A percentile compares a stretch with the other conserved stretches of the same genome.
Evolutionary conservation across 2,329 filamentous ascomycete genomes (phyloP).

Genomic region (Pseudogymnoascus sp.): DNA sequence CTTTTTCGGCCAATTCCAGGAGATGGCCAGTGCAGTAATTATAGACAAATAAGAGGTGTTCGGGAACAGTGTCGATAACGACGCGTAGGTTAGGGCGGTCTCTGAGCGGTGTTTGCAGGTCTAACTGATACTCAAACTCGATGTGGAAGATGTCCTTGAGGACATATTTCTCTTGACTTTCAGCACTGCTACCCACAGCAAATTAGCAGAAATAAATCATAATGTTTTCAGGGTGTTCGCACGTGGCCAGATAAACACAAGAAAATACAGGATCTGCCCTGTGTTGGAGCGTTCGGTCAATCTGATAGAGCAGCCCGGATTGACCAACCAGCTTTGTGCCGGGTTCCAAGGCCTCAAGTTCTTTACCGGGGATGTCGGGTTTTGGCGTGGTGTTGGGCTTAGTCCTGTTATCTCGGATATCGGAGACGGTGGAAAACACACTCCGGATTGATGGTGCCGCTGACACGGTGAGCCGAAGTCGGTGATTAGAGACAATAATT

Average conservation of each 20-base stretch:
- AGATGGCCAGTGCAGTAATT: constrained; percentile 37
- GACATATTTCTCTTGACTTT: background rate
- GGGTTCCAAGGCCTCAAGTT: background rate
- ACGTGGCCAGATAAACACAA: background rate
- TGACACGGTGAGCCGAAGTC: background rate
- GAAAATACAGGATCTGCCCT: background rate
- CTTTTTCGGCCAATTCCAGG: constrained; percentile 34
- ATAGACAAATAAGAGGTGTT: constrained; percentile 38
- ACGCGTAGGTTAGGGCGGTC: constrained; percentile 30
- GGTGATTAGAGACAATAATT: background rate
- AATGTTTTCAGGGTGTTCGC: background rate
- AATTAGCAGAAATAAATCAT: background rate
- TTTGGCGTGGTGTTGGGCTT: background rate
- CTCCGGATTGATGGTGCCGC: background rate
- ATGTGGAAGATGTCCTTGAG: background rate
- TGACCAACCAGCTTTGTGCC: background rate
- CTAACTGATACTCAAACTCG: background rate
- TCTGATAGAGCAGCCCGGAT: background rate
- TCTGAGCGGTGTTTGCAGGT: background rate
- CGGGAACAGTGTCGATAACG: constrained; percentile 35
- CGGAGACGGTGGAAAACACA: background rate
- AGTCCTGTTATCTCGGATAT: background rate
- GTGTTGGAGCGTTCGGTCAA: background rate
- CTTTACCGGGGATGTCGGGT: background rate
- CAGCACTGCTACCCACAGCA: background rate